Percentiles rank a stretch among this genome's conserved stretches.
Evolutionary conservation across 1,139 yeast species (phyloP).

Genomic region (Suhomyces maxii): DNA sequence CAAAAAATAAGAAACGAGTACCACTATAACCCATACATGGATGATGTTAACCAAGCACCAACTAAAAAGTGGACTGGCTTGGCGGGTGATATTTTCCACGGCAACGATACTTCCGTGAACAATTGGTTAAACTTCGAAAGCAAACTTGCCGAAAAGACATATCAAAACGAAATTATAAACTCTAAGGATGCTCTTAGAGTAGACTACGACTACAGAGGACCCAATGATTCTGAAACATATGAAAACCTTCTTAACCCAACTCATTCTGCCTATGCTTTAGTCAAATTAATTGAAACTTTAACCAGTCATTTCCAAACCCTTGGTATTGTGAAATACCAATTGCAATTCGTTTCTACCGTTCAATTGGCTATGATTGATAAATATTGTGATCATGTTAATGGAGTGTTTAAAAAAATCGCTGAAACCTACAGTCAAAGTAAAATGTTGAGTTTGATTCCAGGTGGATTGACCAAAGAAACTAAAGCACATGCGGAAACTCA

Average conservation of each 20-base stretch:
- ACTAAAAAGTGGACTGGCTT: constrained; percentile 55
- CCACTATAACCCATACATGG: constrained; percentile 53
- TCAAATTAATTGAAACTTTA: constrained; percentile 64
- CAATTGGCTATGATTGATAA: constrained; percentile 64
- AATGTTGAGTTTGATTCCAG: constrained; percentile 41
- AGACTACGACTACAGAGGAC: constrained; percentile 58
- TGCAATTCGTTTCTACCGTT: constrained; percentile 66
- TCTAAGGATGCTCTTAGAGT: constrained; percentile 57
- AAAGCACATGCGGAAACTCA: constrained; percentile 35
- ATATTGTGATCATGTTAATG: constrained; percentile 53
- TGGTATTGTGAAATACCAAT: constrained; percentile 60
- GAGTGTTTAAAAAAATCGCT: constrained; percentile 48
- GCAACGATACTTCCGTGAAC: constrained; percentile 32
- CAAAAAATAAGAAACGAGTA: constrained; percentile 52
- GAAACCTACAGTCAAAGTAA: constrained; percentile 40
- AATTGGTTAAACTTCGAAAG: constrained; percentile 71
- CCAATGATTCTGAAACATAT: constrained; percentile 22
- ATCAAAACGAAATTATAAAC: constrained; percentile 53
- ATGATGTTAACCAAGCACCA: constrained; percentile 27
- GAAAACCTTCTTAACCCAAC: constrained; percentile 56
- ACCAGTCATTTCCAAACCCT: constrained; percentile 62
- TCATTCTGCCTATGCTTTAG: constrained; percentile 60
- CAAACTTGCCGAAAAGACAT: constrained; percentile 56
- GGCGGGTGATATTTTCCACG: constrained; percentile 53
- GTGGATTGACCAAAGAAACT: constrained; percentile 30